A percentile compares a stretch with the other conserved stretches of the same genome.
These are phyloP conservation scores for Oryza meyeriana DNA, from an alignment of 176 grass and related monocot species.

Conservation along the genomic window DNA sequence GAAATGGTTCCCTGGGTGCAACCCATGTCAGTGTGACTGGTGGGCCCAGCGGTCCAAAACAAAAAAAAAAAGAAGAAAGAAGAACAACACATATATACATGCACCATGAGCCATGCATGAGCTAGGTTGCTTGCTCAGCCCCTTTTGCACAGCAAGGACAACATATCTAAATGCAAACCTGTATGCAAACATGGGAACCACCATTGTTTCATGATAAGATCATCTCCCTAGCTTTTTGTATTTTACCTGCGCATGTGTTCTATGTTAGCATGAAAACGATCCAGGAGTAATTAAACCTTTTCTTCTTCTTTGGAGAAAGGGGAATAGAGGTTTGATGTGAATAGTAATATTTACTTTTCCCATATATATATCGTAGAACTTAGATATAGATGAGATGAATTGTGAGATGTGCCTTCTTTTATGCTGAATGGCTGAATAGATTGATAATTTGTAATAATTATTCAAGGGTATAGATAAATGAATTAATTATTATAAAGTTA, in stretches of 20 bases:
- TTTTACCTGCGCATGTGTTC: neutral
- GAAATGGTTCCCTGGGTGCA: constrained; percentile 39
- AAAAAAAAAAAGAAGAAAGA: neutral
- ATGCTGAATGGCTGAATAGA: too few species aligned
- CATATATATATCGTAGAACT: neutral
- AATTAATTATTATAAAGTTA: too few species aligned
- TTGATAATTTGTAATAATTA: too few species aligned
- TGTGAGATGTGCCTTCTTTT: too few species aligned
- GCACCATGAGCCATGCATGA: too few species aligned
- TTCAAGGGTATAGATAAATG: too few species aligned
- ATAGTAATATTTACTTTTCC: neutral
- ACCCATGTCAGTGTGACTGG: constrained; percentile 38
- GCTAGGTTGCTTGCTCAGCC: neutral
- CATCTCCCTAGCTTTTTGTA: neutral
- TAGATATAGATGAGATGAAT: neutral
- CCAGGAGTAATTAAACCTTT: neutral
- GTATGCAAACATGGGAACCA: neutral
- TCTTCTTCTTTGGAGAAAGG: neutral
- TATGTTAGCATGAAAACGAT: neutral
- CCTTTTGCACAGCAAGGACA: neutral
- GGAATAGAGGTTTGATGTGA: neutral
- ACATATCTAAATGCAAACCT: neutral
- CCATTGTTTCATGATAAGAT: neutral
- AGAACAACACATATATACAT: neutral
- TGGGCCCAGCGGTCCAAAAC: constrained; percentile 29